Percentiles rank a stretch among this genome's conserved stretches.
Conservation (phyloP, 2,329 filamentous ascomycete genomes). For the Blastomyces parvus region DNA sequence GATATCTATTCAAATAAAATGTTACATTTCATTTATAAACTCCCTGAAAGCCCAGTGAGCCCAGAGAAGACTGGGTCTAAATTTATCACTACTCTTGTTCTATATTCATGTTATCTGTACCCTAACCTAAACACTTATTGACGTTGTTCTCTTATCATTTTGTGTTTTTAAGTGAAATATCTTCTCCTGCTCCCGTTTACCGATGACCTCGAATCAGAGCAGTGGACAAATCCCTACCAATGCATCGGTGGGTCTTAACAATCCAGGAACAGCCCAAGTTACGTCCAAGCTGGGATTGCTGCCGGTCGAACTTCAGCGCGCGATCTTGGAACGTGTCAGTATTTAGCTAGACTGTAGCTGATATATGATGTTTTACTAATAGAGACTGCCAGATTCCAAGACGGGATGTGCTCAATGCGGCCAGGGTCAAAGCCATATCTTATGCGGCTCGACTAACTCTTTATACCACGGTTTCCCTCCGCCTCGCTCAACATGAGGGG, state of each 20-base stretch:
- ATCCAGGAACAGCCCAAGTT: not conserved
- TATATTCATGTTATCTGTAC: not conserved
- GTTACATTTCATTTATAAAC: not conserved
- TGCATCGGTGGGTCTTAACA: not conserved
- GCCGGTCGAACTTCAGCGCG: not conserved
- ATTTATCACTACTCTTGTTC: not conserved
- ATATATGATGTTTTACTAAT: not conserved
- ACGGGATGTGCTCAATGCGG: not conserved
- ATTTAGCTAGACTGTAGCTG: not conserved
- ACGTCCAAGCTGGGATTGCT: not conserved
- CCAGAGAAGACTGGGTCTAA: not conserved
- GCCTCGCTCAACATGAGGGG: constrained; percentile 1
- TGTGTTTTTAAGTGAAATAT: not conserved
- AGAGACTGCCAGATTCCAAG: not conserved
- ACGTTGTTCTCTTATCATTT: not conserved
- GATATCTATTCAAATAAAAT: not conserved
- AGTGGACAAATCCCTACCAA: not conserved
- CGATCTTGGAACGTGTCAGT: constrained; percentile 1
- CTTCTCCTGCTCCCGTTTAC: not conserved
- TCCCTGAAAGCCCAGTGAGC: too few relatives aligned
- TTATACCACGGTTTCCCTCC: not conserved
- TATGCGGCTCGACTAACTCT: not conserved
- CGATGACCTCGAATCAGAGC: not conserved
- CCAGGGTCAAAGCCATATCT: not conserved
- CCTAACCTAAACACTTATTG: not conserved